These are phyloP conservation scores for Trichoderma virens DNA, from an alignment of 495 filamentous ascomycete species.

Conservation along the genomic window DNA sequence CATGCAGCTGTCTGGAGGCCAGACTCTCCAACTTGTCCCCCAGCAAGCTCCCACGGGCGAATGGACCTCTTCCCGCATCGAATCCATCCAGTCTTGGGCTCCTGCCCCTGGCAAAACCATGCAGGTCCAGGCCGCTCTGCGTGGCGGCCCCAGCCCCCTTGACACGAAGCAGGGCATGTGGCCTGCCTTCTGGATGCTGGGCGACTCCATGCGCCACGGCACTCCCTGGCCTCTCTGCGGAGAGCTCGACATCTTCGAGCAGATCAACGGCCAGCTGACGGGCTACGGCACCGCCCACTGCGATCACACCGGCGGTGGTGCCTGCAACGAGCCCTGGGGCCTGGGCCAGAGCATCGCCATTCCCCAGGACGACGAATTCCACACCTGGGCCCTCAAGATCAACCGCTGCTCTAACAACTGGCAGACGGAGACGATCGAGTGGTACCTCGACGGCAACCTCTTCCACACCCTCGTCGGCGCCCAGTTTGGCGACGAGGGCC, in stretches of 20 bases:
- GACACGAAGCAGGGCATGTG: conserved; percentile 40
- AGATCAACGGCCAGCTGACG: conserved; percentile 36
- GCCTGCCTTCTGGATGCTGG: conserved; percentile 49
- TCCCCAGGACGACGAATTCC: conserved; percentile 29
- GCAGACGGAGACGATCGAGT: conserved; percentile 36
- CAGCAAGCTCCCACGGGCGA: conserved; percentile 25
- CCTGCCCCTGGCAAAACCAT: conserved; percentile 32
- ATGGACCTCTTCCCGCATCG: conserved; percentile 46
- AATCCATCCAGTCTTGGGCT: conserved; percentile 34
- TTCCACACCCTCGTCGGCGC: conserved; percentile 32
- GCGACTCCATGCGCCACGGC: conserved; percentile 39
- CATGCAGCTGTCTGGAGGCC: conserved; percentile 28
- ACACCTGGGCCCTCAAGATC: conserved; percentile 19
- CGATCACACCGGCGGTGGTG: conserved; percentile 29
- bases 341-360: conserved; percentile 22
- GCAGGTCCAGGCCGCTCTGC: conserved; percentile 32
- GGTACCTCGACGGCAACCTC: conserved; percentile 34
- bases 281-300: conserved; percentile 44
- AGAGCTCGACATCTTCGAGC: conserved; percentile 49
- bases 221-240: conserved; percentile 42
- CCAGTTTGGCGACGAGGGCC: conserved; percentile 32
- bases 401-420: conserved; percentile 18
- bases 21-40: conserved; percentile 33
- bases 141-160: conserved; percentile 28
- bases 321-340: conserved; percentile 41